Base-by-base conservation (phyloP, 2,329 filamentous ascomycete genomes). In the Fusarium falciforme region DNA sequence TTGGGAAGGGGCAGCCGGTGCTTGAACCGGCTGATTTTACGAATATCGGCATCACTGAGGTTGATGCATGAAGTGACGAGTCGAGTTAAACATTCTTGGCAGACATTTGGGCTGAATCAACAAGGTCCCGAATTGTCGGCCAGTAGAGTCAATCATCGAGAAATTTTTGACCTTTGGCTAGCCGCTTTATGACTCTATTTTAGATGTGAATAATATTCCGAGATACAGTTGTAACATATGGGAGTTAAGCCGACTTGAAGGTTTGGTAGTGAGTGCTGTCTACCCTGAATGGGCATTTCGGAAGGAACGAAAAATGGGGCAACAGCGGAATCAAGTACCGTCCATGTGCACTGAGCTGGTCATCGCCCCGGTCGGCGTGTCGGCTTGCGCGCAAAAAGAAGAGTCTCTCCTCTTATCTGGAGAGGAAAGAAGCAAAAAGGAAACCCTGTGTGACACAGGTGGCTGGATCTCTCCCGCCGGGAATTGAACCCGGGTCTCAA, bases 401-500 rank as follows among this genome's bases (percentile, higher is more conserved):
- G 2, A 4, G 5, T 27, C 27, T 27, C 25, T 27, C 5, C 27
- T 27, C 14, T 25, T 6, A 7, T 47, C 12, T 5, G 11, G 2
- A 16, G 5, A 14, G 11, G 5, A 1, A 16, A 11, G 20, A 44
- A n/a, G 8, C 2, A 16, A 58, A 74, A 75, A 76, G 68, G 47
- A 20, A 4, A 61, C 6, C 49, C 49, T 54, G 49, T 29, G 44
- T 49, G 11, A 73, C 73, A 76, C 58, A 67, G 44, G 44, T 71
- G 71, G 73, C 74, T 49, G 72, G 74, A 74, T 72, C 74, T 76
- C 74, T 76, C 73, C 74, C 74, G 73, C 73, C 70, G 73, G 72
- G 72, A 76, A 75, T 75, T 75, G 70, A 75, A 75, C 73, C 73
- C 72, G 73, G 73, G 73, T 75, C 71, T 75, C 72, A 70, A 74